Conservation (phyloP, 768 basidiomycete genomes). For the Solioccasus polychromus region DNA sequence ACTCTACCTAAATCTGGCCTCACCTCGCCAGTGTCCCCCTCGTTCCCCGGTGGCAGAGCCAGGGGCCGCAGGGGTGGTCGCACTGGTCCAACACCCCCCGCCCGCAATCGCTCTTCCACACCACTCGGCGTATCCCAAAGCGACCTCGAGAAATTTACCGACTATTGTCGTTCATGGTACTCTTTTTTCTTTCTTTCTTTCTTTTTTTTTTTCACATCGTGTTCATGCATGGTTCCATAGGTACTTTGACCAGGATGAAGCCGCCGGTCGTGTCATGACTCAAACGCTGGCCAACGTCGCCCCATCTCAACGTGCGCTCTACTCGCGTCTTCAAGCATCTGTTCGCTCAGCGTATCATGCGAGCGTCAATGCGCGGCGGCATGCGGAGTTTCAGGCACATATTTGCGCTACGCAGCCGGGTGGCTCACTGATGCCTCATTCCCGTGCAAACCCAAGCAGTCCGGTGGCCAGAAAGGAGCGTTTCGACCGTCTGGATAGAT, state of each 20-base stretch:
- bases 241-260: constrained; percentile 83
- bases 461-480: constrained; percentile 73
- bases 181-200: constrained; percentile 14
- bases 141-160: constrained; percentile 78
- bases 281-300: constrained; percentile 77
- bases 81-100: constrained; percentile 47
- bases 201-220: not conserved
- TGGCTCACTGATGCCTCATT: constrained; percentile 72
- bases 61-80: constrained; percentile 48
- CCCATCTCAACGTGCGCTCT: constrained; percentile 82
- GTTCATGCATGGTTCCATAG: constrained; percentile 38
- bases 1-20: constrained; percentile 37
- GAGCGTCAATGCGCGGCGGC: constrained; percentile 69
- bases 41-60: constrained; percentile 46
- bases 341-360: constrained; percentile 84
- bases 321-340: constrained; percentile 81
- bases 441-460: constrained; percentile 63
- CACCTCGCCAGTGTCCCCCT: constrained; percentile 58
- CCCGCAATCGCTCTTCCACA: constrained; percentile 64
- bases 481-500: constrained; percentile 69
- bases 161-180: constrained; percentile 76
- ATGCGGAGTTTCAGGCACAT: constrained; percentile 85
- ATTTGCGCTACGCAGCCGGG: constrained; percentile 76
- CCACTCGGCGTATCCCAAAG: constrained; percentile 62
- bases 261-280: constrained; percentile 76